Conservation (phyloP, 768 basidiomycete genomes). For the Boletus rubroflammeus region DNA sequence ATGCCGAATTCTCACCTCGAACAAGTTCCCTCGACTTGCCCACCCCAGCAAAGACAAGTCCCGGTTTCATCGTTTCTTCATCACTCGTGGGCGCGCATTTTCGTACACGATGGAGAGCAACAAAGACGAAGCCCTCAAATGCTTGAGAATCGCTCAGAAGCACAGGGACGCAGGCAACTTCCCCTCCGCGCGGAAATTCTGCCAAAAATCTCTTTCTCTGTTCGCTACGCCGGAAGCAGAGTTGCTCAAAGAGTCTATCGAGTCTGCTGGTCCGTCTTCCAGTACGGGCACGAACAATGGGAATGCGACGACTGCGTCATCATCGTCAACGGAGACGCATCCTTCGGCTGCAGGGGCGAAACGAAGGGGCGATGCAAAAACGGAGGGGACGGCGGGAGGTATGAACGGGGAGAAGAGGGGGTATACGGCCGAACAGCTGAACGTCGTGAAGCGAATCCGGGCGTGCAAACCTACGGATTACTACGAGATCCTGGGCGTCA, state of each 20-base stretch:
- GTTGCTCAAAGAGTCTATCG: constrained; percentile 63
- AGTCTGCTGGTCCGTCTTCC: constrained; percentile 41
- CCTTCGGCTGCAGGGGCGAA: constrained; percentile 71
- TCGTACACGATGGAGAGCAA: constrained; percentile 69
- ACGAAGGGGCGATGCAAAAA: constrained; percentile 47
- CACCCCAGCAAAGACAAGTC: constrained; percentile 1
- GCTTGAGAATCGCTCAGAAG: constrained; percentile 73
- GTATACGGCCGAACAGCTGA: constrained; percentile 79
- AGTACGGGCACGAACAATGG: constrained; percentile 30
- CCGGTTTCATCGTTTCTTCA: constrained; percentile 5
- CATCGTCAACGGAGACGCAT: constrained; percentile 61
- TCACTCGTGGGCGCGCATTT: constrained; percentile 5
- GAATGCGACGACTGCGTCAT: constrained; percentile 38
- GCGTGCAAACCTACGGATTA: constrained; percentile 86
- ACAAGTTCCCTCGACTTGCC: background rate
- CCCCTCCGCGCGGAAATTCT: constrained; percentile 81
- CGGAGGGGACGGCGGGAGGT: constrained; percentile 54
- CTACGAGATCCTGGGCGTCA: constrained; percentile 84
- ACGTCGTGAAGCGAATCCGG: constrained; percentile 82
- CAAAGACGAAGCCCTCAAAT: constrained; percentile 84
- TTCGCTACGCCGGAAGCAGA: constrained; percentile 76
- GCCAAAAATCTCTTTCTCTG: constrained; percentile 79
- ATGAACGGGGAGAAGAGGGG: constrained; percentile 75
- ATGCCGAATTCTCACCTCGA: constrained; percentile 26
- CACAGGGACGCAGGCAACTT: constrained; percentile 71